Evolutionary conservation across 805 yeast species (phyloP).

Genomic region (Dipodascus geniculatus): DNA sequence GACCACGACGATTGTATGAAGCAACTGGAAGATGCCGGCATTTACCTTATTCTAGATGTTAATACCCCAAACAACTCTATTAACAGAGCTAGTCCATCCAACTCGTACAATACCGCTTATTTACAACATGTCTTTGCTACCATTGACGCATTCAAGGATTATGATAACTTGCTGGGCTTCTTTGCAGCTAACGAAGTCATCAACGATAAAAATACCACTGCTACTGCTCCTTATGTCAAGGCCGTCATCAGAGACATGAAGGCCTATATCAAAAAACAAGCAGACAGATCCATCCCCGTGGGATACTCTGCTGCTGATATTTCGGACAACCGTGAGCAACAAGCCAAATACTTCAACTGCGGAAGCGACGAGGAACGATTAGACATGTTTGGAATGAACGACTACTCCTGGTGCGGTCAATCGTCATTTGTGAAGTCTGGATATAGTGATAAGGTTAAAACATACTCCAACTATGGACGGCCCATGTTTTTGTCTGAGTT

Average conservation of each 20-base stretch:
- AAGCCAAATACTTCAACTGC: conserved; percentile 81
- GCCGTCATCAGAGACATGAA: conserved; percentile 91
- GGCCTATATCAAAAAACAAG: conserved; percentile 50
- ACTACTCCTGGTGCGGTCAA: conserved; percentile 89
- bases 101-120: conserved; percentile 71
- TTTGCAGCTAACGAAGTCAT: conserved; percentile 97
- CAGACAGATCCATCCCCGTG: conserved; percentile 73
- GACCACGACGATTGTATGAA: conserved; percentile 75
- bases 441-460: conserved; percentile 53
- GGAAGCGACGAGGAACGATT: conserved; percentile 73
- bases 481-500: conserved; percentile 80
- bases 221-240: conserved; percentile 87
- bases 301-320: conserved; percentile 97
- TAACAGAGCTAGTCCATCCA: conserved; percentile 57
- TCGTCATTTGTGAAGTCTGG: conserved; percentile 51
- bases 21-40: conserved; percentile 71
- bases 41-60: conserved; percentile 82
- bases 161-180: conserved; percentile 78
- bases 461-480: conserved; percentile 59
- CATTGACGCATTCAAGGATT: conserved; percentile 67
- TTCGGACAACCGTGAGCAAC: conserved; percentile 51
- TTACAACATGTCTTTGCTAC: conserved; percentile 84
- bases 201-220: conserved; percentile 71
- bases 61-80: conserved; percentile 75
- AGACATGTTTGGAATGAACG: conserved; percentile 89